phyloP scores from a whole-genome alignment of 495 filamentous ascomycete species.

The Penicillium manginii region DNA sequence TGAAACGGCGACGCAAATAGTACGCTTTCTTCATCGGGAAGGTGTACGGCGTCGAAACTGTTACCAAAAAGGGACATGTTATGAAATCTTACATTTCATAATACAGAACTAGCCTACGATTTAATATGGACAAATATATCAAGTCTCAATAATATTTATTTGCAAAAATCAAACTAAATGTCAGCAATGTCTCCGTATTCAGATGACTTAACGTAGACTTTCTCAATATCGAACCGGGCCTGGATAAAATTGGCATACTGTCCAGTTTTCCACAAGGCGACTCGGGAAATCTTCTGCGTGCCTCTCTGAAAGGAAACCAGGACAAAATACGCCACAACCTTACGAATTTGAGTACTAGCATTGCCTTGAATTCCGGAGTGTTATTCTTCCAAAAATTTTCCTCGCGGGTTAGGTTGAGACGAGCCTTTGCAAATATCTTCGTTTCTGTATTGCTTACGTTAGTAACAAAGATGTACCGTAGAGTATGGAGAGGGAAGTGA shows the following conservation, averaged over 20 bases:
- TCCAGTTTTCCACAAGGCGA: neutral
- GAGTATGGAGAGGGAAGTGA: neutral
- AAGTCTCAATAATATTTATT: no score
- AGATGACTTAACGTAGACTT: neutral
- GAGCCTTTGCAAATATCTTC: neutral
- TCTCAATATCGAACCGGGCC: neutral
- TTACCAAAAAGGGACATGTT: no score
- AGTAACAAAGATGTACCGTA: neutral
- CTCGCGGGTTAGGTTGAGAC: neutral
- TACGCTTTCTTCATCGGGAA: neutral
- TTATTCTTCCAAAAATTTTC: neutral
- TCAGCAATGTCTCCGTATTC: no score
- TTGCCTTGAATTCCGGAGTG: neutral
- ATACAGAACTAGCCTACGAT: no score
- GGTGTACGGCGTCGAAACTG: neutral
- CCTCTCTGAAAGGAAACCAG: neutral
- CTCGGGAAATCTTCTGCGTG: neutral
- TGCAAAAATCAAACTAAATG: no score
- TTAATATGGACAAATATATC: no score
- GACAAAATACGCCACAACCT: neutral
- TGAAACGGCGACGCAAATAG: neutral
- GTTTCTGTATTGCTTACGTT: neutral
- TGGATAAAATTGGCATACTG: neutral
- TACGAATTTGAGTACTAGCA: neutral
- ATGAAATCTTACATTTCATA: no score